phyloP scores from a whole-genome alignment of 2,329 filamentous ascomycete genomes.

The Xenoacremonium recifei region DNA sequence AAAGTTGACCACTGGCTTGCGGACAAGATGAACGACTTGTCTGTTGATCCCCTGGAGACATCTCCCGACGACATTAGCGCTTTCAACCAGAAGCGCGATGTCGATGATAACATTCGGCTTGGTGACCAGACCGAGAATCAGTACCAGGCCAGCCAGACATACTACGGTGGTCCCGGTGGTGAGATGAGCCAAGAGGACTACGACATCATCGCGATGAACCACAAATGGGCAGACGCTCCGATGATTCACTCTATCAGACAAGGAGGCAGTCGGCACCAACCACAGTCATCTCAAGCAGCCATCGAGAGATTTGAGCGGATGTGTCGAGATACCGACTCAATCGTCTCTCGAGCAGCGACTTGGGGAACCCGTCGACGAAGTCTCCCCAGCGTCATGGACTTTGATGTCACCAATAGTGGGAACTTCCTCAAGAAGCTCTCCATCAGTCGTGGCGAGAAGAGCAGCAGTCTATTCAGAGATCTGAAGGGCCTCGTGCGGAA shows the following conservation, averaged over 20 bases:
- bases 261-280: constrained; percentile 38
- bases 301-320: constrained; percentile 52
- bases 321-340: constrained; percentile 55
- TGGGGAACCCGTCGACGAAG: constrained; percentile 69
- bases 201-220: constrained; percentile 47
- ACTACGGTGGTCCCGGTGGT: constrained; percentile 43
- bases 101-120: constrained; percentile 42
- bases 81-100: constrained; percentile 21
- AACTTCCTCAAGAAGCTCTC: constrained; percentile 63
- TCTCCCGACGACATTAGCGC: constrained; percentile 18
- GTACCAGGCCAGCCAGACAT: constrained; percentile 47
- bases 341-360: constrained; percentile 63
- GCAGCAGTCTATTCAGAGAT: constrained; percentile 46
- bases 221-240: constrained; percentile 51
- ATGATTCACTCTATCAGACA: constrained; percentile 43
- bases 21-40: constrained; percentile 28
- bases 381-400: constrained; percentile 57
- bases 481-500: constrained; percentile 50
- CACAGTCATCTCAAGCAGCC: constrained; percentile 50
- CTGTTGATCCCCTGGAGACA: constrained; percentile 24
- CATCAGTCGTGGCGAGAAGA: constrained; percentile 46
- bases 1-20: constrained; percentile 53
- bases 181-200: constrained; percentile 46
- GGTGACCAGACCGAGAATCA: constrained; percentile 51
- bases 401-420: constrained; percentile 54